phyloP scores from a whole-genome alignment of 768 basidiomycete genomes.

The Calocera cornea region DNA sequence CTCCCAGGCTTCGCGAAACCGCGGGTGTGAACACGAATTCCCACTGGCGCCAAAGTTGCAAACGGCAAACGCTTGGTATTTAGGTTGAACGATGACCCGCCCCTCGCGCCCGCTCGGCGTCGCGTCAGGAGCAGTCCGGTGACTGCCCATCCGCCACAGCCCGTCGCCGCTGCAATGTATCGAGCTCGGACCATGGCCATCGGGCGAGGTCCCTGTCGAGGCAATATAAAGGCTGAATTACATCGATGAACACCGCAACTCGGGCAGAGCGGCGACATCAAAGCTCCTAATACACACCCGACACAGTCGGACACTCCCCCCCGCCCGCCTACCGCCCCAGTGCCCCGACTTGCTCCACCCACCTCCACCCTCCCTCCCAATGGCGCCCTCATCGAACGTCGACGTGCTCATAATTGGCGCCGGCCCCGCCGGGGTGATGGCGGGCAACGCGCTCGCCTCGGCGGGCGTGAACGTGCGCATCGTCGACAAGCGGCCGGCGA shows the following conservation, averaged over 20 bases:
- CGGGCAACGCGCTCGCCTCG: constrained; percentile 44
- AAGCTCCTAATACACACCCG: no score
- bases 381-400: constrained; percentile 8
- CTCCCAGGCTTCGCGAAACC: not conserved
- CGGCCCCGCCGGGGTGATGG: constrained; percentile 46
- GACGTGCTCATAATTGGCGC: constrained; percentile 14
- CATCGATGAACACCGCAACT: no score
- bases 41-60: not conserved
- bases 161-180: no score
- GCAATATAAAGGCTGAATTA: no score
- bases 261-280: no score
- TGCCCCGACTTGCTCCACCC: not conserved
- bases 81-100: not conserved
- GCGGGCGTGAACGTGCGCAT: constrained; percentile 48
- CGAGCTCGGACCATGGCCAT: no score
- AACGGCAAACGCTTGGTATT: no score
- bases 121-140: not conserved
- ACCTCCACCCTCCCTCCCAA: not conserved
- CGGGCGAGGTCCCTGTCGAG: no score
- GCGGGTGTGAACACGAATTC: not conserved
- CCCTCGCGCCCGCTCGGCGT: not conserved
- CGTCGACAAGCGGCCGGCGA: constrained; percentile 44
- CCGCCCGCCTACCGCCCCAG: not conserved
- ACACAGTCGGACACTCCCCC: not conserved
- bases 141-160: not conserved